Base-by-base conservation (phyloP, 2,329 filamentous ascomycete genomes). In the Amphichorda felina region DNA sequence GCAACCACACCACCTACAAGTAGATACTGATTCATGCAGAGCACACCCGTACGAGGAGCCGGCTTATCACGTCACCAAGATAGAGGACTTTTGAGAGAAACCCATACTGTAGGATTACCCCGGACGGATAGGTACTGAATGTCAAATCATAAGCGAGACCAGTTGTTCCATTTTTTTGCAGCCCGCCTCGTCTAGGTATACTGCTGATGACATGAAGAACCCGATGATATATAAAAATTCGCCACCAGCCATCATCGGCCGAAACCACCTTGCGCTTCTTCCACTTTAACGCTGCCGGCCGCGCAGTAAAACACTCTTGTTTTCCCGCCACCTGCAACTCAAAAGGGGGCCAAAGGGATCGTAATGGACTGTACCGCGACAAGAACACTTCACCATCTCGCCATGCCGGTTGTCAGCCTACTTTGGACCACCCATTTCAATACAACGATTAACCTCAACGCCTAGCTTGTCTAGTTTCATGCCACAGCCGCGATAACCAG, bases 401-500 rank as follows among this genome's bases (percentile, higher is more conserved):
- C n/a, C n/a, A n/a, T n/a, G n/a, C n/a, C n/a, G n/a, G n/a, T n/a
- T n/a, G n/a, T n/a, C n/a, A n/a, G n/a, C n/a, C n/a, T n/a, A n/a
- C n/a, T n/a, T n/a, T n/a, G n/a, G n/a, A n/a, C n/a, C n/a, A n/a
- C n/a, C n/a, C 13, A 29, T 6, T n/a, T 13, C 27, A 29, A 29
- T 24, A 24, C 6, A 6, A 16, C n/a, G 15, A 29, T 29, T 29
- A 33, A 33, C 31, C 17, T 33, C 31, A 33, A 33, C 31, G 31
- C 31, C 31, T 14, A 25, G 22, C 19, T 14, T 31, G 30, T 18
- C 30, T 31, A 31, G 5, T 28, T 45, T 71, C 75, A 93, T 56
- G 83, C 79, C 55, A 95, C 79, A 49, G 85, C 87, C 46, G 77
- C 83, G 55, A 95, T 73, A 41, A 96, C 76, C 57, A 93, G 68